phyloP scores from a whole-genome alignment of 2,329 filamentous ascomycete species.

The Alternaria tenuissima region DNA sequence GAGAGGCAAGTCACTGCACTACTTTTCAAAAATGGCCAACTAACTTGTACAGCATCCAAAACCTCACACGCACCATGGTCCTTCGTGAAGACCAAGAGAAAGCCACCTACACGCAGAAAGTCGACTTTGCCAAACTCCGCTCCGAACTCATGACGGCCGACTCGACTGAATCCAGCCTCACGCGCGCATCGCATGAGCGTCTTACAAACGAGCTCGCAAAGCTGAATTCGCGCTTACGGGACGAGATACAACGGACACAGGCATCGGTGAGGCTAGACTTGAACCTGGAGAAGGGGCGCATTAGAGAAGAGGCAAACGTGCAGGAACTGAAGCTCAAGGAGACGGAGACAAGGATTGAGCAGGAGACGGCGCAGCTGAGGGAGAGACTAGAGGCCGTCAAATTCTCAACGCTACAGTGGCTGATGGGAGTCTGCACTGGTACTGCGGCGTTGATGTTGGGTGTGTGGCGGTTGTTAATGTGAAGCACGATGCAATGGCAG shows the following conservation, averaged over 20 bases:
- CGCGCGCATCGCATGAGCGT: conserved; percentile 87
- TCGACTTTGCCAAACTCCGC: conserved; percentile 96
- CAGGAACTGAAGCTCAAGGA: conserved; percentile 99
- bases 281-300: conserved; percentile 95
- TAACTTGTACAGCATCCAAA: conserved; percentile 76
- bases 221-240: conserved; percentile 84
- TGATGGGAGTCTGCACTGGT: conserved; percentile 80
- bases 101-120: conserved; percentile 82
- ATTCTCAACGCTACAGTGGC: conserved; percentile 96
- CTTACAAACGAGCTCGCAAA: conserved; percentile 95
- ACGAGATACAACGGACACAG: conserved; percentile 94
- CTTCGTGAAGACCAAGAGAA: conserved; percentile 90
- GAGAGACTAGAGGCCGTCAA: conserved; percentile 97
- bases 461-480: conserved; percentile 74
- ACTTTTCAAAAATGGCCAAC: not conserved
- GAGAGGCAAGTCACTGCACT: conserved; percentile 70
- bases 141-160: conserved; percentile 93
- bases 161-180: conserved; percentile 88
- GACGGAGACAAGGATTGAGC: conserved; percentile 97
- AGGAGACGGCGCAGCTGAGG: conserved; percentile 85
- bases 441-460: conserved; percentile 71
- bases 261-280: conserved; percentile 90
- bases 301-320: conserved; percentile 92
- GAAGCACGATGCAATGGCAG: conserved; percentile 25
- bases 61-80: conserved; percentile 97